phyloP scores from a whole-genome alignment of 1,284 basidiomycete species.

The Papiliotrema terrestris region DNA sequence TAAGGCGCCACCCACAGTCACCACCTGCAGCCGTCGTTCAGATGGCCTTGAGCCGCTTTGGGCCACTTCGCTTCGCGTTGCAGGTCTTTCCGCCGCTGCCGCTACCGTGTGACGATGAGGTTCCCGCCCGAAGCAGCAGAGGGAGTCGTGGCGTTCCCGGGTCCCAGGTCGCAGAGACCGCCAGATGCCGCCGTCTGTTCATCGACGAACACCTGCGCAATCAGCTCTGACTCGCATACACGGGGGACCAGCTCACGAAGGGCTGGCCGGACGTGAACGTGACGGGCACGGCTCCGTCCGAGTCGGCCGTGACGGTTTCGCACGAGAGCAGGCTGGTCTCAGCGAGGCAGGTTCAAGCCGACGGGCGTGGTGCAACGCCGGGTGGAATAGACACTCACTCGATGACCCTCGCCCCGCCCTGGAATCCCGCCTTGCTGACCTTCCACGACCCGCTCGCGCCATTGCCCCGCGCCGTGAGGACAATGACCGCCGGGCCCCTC shows the following conservation, averaged over 20 bases:
- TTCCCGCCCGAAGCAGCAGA: not conserved
- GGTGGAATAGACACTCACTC: not conserved
- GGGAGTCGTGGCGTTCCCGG: no score
- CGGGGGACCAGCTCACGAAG: slow-evolving; percentile 14
- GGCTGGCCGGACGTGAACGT: slow-evolving; percentile 30
- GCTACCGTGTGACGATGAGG: not conserved
- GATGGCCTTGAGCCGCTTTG: no score
- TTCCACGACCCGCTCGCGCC: no score
- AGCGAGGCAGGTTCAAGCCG: not conserved
- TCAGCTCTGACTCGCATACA: not conserved
- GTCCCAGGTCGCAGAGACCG: slow-evolving; percentile 15
- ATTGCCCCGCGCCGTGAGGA: slow-evolving; percentile 63
- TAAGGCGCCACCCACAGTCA: no score
- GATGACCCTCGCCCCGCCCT: no score
- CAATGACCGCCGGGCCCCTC: slow-evolving; percentile 63
- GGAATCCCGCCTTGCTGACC: no score
- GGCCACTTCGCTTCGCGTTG: no score
- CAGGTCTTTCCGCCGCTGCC: no score
- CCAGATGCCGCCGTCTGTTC: slow-evolving; percentile 8
- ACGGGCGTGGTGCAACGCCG: no score
- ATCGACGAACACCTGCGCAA: slow-evolving; percentile 16
- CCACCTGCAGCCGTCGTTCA: no score
- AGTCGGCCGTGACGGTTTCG: slow-evolving; percentile 15
- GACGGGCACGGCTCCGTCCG: slow-evolving; percentile 21
- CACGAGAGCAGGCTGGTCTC: slow-evolving; percentile 30